Conservation (phyloP, 257 asterid species). For the Thymus mandschuricus region DNA sequence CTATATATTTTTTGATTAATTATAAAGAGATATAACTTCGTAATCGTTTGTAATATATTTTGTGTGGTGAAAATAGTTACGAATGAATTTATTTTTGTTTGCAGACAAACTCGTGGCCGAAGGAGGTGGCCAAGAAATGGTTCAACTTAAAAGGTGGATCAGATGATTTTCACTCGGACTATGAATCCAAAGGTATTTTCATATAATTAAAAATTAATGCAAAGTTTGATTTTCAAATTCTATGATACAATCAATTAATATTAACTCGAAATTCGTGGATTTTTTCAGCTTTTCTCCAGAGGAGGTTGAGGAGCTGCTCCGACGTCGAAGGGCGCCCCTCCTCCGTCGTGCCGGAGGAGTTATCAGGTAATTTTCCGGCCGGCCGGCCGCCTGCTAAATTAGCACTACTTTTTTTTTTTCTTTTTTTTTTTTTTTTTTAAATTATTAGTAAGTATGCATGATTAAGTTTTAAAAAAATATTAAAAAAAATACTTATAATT, state of each 20-base stretch:
- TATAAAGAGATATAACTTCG: no score
- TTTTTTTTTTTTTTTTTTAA: not conserved
- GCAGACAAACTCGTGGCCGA: slow-evolving; percentile 76
- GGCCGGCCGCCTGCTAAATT: not conserved
- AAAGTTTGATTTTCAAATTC: no score
- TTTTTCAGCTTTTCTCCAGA: slow-evolving; percentile 30
- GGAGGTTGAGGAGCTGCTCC: slow-evolving; percentile 60
- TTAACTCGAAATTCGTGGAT: not conserved
- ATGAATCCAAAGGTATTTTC: slow-evolving; percentile 42
- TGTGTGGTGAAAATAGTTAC: no score
- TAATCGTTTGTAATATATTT: no score
- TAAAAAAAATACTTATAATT: not conserved
- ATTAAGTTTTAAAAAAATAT: no score
- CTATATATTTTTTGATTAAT: no score
- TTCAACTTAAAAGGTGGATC: slow-evolving; percentile 52
- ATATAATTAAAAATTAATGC: no score
- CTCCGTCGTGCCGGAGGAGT: slow-evolving; percentile 76
- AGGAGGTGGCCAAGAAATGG: slow-evolving; percentile 64
- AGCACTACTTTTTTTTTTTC: not conserved
- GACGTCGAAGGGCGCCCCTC: slow-evolving; percentile 47
- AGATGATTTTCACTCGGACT: slow-evolving; percentile 70
- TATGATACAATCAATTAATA: not conserved
- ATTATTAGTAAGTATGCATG: no score
- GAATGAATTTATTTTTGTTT: not conserved
- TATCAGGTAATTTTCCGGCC: slow-evolving; percentile 50